Base-by-base conservation (phyloP, 805 yeast species). In the Metschnikowia borealis region DNA sequence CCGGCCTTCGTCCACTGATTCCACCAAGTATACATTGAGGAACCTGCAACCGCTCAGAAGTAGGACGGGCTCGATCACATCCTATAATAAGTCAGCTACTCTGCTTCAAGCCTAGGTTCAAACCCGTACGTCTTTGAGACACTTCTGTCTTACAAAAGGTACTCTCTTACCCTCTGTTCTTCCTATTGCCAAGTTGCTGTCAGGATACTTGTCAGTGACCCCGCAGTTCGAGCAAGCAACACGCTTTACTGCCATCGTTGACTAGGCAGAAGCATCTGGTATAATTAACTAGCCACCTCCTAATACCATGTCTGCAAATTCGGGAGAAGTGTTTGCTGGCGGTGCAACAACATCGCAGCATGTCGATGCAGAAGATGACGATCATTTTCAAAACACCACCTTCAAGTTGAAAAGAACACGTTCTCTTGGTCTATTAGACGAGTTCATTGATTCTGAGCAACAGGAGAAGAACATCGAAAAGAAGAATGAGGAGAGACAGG, bases 391-490 rank as follows among this genome's bases (percentile, higher is more conserved):
- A 48, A 80, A 77, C 50, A 79, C 88, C 5, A 79, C 92, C 3
- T 89, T 85, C 65, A 83, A 82, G 59, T 70, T 89, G 60, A 89
- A 88, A 60, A 71, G 96, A 62, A 89, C 96, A 33, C 77, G 94
- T 60, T 85, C 94, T 6, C 73, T 89, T 76, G 96, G 96, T 1
- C 66, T 87, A 13, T 71, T 89, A 57, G 95, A 86, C 61, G 88
- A 84, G 54, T 84, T 78, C 61, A 79, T 82, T 37, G 82, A 73
- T 29, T 79, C 81, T 6, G 60, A 61, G 44, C 53, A 59, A 15
- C 59, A 57, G 42, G 52, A 56, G 42, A 50, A 55, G 26, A 46
- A 46, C 8, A 52, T 54, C 15, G 58, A 54, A 26, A 48, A 37
- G 29, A 45, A 54, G 18, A 58, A 53, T 35, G 54, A 54, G 26